These are phyloP conservation scores for Mycena rosella DNA, from an alignment of 768 basidiomycete genomes.

Conservation along the genomic window DNA sequence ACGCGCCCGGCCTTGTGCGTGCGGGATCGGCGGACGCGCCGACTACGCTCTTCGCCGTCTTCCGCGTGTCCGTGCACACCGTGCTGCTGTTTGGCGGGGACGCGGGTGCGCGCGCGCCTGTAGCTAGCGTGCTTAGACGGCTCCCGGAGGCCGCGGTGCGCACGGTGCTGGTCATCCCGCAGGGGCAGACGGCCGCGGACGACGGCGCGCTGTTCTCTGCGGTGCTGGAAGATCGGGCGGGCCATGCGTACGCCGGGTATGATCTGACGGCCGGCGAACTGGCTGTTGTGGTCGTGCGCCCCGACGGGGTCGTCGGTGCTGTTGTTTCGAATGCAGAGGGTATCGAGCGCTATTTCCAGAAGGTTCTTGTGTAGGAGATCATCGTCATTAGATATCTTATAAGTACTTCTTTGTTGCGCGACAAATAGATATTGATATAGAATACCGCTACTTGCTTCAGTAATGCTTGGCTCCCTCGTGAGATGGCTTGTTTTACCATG, in stretches of 20 bases:
- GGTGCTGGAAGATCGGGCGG: conserved; percentile 29
- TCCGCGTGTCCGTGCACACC: conserved; percentile 43
- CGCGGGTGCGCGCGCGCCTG: neutral
- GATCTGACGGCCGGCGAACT: neutral
- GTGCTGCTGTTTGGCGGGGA: conserved; percentile 44
- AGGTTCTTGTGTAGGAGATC: neutral
- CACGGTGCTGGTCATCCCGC: neutral
- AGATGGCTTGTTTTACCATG: too few relatives aligned
- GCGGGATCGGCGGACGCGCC: neutral
- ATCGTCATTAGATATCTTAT: too few relatives aligned
- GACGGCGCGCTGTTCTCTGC: too few relatives aligned
- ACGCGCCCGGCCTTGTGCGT: conserved; percentile 23
- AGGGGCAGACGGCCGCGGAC: neutral
- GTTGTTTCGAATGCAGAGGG: neutral
- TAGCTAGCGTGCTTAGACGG: neutral
- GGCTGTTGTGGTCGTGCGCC: conserved; percentile 36
- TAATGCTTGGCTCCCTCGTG: too few relatives aligned
- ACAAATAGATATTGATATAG: too few relatives aligned
- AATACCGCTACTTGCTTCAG: too few relatives aligned
- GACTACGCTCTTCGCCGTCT: conserved; percentile 44
- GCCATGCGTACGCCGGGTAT: conserved; percentile 34
- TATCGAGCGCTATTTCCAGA: conserved; percentile 7
- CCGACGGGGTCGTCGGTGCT: conserved; percentile 37
- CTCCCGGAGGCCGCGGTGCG: neutral
- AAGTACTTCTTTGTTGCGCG: too few relatives aligned